Percentiles rank a stretch among this genome's conserved stretches.
phyloP scores from a whole-genome alignment of 73 alveolate genomes.

The Loxodes magnus region DNA sequence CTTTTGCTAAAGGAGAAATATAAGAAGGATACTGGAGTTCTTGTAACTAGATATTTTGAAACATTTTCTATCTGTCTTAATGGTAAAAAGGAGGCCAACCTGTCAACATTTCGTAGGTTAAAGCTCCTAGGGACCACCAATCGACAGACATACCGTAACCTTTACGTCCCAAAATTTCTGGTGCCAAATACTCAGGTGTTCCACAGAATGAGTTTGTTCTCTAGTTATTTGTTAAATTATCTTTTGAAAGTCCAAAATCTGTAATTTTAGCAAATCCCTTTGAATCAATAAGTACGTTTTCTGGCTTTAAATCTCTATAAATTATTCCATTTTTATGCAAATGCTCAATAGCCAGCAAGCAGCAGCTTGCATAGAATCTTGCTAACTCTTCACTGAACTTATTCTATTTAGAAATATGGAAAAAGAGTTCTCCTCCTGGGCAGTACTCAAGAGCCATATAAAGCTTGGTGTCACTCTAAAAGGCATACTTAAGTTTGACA shows the following conservation, averaged over 20 bases:
- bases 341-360: constrained; percentile 48
- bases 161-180: constrained; percentile 11
- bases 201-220: constrained; percentile 9
- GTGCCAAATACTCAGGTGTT: constrained; percentile 12
- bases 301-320: constrained; percentile 66
- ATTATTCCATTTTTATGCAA: constrained; percentile 29
- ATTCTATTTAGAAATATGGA: constrained; percentile 40
- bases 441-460: constrained; percentile 59
- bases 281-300: constrained; percentile 29
- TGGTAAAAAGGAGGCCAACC: constrained; percentile 43
- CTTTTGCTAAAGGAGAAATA: constrained; percentile 25
- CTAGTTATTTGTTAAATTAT: neutral
- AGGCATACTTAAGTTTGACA: constrained; percentile 49
- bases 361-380: constrained; percentile 33
- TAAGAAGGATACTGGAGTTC: constrained; percentile 15
- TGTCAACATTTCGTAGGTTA: constrained; percentile 36
- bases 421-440: constrained; percentile 83
- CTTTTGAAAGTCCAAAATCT: constrained; percentile 5
- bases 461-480: constrained; percentile 34
- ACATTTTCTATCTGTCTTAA: constrained; percentile 20
- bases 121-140: constrained; percentile 25
- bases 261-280: constrained; percentile 1
- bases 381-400: constrained; percentile 44
- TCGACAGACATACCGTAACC: constrained; percentile 35
- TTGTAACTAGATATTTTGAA: constrained; percentile 18